Evolutionary conservation across 176 grass and related monocot species (phyloP).

Genomic region (Eragrostis nindensis): DNA sequence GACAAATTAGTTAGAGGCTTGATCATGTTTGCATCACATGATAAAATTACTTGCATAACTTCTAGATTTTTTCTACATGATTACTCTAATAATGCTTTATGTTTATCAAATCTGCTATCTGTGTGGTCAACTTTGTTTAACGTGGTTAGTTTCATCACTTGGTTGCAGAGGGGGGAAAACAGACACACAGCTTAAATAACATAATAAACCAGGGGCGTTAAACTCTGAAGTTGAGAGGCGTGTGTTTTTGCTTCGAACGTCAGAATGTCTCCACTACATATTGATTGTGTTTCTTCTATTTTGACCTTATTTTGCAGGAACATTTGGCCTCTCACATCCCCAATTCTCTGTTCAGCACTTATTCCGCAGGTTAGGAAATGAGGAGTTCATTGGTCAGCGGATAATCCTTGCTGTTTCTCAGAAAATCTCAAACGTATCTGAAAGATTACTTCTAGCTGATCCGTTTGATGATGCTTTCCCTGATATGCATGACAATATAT

Average conservation of each 20-base stretch:
- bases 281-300: conserved; percentile 17
- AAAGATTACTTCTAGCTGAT: conserved; percentile 79
- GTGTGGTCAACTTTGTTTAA: background rate
- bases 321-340: conserved; percentile 59
- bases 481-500: conserved; percentile 79
- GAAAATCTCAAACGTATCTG: conserved; percentile 73
- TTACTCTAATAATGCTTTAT: conserved; percentile 20
- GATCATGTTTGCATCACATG: conserved; percentile 4
- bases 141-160: background rate
- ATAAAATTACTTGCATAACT: conserved; percentile 8
- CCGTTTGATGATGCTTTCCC: conserved; percentile 88
- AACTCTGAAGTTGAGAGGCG: conserved; percentile 8
- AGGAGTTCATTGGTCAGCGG: conserved; percentile 77
- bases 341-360: conserved; percentile 83
- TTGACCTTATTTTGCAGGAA: conserved; percentile 51
- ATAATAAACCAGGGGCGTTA: background rate
- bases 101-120: conserved; percentile 4
- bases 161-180: background rate
- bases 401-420: conserved; percentile 81
- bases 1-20: background rate
- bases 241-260: conserved; percentile 14
- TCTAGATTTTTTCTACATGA: conserved; percentile 23
- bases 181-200: background rate
- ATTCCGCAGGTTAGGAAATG: conserved; percentile 76
- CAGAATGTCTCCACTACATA: background rate